A percentile compares a stretch with the other conserved stretches of the same genome.
Evolutionary conservation across 805 yeast species (phyloP).

Genomic region (Grigorovia transvaalensis): DNA sequence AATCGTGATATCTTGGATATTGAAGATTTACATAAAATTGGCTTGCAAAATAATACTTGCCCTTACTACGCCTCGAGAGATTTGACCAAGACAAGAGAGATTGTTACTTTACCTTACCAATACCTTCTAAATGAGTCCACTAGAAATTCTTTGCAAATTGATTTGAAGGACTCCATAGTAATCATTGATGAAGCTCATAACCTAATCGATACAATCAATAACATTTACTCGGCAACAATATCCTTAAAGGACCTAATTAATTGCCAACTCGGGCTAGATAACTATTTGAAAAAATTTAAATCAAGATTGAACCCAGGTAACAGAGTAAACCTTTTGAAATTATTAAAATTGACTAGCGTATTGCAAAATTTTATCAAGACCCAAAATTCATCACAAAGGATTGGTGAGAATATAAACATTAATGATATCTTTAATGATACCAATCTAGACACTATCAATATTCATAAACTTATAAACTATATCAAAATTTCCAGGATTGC

Average conservation of each 20-base stretch:
- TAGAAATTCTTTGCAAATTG: constrained; percentile 47
- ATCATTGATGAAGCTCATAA: constrained; percentile 93
- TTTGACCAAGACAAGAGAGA: constrained; percentile 51
- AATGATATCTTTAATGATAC: constrained; percentile 46
- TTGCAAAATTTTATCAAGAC: constrained; percentile 39
- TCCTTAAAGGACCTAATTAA: constrained; percentile 37
- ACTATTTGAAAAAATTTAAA: constrained; percentile 52
- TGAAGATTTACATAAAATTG: constrained; percentile 62
- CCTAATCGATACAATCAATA: constrained; percentile 61
- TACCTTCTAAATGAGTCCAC: constrained; percentile 51
- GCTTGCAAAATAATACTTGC: constrained; percentile 48
- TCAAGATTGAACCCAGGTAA: constrained; percentile 59
- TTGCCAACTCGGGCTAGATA: constrained; percentile 40
- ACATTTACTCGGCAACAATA: constrained; percentile 55
- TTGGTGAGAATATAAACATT: constrained; percentile 46
- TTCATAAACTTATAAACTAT: constrained; percentile 56
- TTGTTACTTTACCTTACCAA: constrained; percentile 80
- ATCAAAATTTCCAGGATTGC: constrained; percentile 64
- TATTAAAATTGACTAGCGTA: constrained; percentile 45
- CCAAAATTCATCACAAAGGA: constrained; percentile 25
- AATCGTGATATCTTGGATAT: constrained; percentile 58
- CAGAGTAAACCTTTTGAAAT: constrained; percentile 54
- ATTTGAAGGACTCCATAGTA: constrained; percentile 54
- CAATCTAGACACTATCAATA: constrained; percentile 61
- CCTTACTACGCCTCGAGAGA: constrained; percentile 73